Evolutionary conservation across 148 eudicot genomes (phyloP), one percentile per base, ranked within the genome.

Genomic region (Chenopodium quinoa): DNA sequence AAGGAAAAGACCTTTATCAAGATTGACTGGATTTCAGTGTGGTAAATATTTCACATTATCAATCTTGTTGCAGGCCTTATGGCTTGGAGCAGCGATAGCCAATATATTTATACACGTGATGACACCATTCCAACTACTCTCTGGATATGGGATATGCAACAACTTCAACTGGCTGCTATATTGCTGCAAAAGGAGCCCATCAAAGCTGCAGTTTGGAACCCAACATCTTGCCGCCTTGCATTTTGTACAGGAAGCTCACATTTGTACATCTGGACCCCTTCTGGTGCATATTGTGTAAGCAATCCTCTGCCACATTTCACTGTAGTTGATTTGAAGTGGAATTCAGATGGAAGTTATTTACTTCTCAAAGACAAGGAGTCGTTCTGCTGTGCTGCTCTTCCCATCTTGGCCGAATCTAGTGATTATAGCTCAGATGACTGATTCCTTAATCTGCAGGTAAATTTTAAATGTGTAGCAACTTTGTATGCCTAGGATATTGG

Each of bases 41-140:
- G 11, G 63, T 74, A 13, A 22, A 29, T 29, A 37, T 2, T 37
- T 71, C 13, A 6, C 14, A 48, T 10, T 25, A 40, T 64, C 76
- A 22, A 65, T 54, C 29, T 70, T 40, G 66, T 62, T 86, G 84
- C 92, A 95, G 99, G 99, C 78, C 92, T 95, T 5, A 87, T 95
- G 93, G 89, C 97, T 77, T 95, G 99, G 99, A 95, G 99, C 87
- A 86, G 87, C 48, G 92, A 95, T 80, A 95, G 97, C 88, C 92
- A 87, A 56, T 95, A 88, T 79, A 89, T 95, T 11, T 92, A 89
- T 71, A 92, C 99, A 34, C 99, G 99, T 72, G 94, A 95, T 62
- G 99, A 95, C 79, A 92, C 91, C 88, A 93, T 95, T 92, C 94
- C 91, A 25, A 88, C 91, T 50, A 93, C 89, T 16, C 87, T 95